These are phyloP conservation scores for Pelagomonas calceolata DNA, from an alignment of 108 stramenopile genomes.

Conservation along the genomic window DNA sequence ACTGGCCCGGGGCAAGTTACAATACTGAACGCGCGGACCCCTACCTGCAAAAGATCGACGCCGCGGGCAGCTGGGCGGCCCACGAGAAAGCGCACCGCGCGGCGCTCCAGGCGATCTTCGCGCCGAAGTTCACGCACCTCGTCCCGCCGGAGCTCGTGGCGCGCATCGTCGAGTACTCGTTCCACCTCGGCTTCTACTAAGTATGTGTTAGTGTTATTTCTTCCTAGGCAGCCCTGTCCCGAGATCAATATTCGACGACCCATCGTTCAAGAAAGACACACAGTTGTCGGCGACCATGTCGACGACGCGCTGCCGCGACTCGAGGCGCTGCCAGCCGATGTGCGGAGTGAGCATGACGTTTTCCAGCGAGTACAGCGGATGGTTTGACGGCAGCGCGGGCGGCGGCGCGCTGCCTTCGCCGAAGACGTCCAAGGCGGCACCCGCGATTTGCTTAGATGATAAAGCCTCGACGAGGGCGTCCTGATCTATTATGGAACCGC, in stretches of 20 bases:
- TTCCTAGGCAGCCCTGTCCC: no score
- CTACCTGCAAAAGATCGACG: no score
- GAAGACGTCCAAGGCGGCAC: slow-evolving; percentile 68
- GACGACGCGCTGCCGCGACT: slow-evolving; percentile 72
- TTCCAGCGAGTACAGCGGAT: slow-evolving; percentile 55
- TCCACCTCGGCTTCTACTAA: no score
- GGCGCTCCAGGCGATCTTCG: no score
- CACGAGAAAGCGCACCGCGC: no score
- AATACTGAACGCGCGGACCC: no score
- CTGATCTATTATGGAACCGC: slow-evolving; percentile 76
- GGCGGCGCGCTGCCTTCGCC: slow-evolving; percentile 61
- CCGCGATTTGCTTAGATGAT: slow-evolving; percentile 56
- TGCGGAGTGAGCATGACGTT: slow-evolving; percentile 71
- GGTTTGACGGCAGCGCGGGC: slow-evolving; percentile 18
- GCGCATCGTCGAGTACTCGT: no score
- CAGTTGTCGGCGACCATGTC: slow-evolving; percentile 74
- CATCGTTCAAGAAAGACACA: slow-evolving; percentile 36
- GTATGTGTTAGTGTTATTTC: no score
- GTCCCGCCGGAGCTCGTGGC: no score
- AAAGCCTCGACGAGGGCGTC: slow-evolving; percentile 57
- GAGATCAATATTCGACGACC: slow-evolving; percentile 25
- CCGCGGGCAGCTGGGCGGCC: no score
- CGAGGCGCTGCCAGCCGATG: slow-evolving; percentile 75
- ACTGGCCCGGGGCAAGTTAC: no score
- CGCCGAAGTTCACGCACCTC: no score